Conservation (phyloP, 2,329 filamentous ascomycete genomes). For the Pseudogymnoascus sp. region DNA sequence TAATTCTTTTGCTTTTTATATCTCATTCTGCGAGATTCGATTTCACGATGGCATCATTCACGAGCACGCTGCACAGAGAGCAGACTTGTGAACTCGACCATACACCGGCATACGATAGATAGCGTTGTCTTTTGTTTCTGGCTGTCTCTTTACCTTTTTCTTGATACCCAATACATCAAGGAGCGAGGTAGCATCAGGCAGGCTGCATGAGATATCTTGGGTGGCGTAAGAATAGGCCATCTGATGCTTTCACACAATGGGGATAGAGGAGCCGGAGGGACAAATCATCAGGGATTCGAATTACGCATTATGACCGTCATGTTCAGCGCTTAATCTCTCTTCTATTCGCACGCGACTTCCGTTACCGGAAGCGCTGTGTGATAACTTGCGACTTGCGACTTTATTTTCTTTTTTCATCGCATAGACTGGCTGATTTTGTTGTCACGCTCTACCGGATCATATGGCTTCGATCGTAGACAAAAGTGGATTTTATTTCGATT, state of each 20-base stretch:
- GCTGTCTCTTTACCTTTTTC: slow-evolving; percentile 22
- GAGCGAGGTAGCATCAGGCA: slow-evolving; percentile 23
- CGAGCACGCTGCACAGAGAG: slow-evolving; percentile 22
- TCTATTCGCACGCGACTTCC: neutral
- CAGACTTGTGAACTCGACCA: slow-evolving; percentile 25
- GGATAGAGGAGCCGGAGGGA: slow-evolving; percentile 7
- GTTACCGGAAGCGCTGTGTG: neutral
- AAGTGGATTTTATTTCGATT: slow-evolving; percentile 9
- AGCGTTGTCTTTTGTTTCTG: slow-evolving; percentile 32
- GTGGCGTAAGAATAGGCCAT: slow-evolving; percentile 4
- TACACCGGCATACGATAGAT: slow-evolving; percentile 32
- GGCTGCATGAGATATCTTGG: slow-evolving; percentile 22
- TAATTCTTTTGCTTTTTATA: slow-evolving; percentile 13
- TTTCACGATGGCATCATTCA: slow-evolving; percentile 27
- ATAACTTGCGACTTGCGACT: neutral
- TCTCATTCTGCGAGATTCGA: slow-evolving; percentile 22
- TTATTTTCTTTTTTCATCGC: neutral
- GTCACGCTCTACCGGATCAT: slow-evolving; percentile 6
- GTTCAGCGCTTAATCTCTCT: slow-evolving; percentile 8
- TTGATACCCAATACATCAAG: slow-evolving; percentile 30
- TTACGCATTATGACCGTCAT: slow-evolving; percentile 10
- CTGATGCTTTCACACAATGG: slow-evolving; percentile 8
- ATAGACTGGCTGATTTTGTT: slow-evolving; percentile 6
- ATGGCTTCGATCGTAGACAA: slow-evolving; percentile 9
- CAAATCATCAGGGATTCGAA: slow-evolving; percentile 9